phyloP scores from a whole-genome alignment of 108 stramenopile genomes.

The Cylindrotheca closterium region DNA sequence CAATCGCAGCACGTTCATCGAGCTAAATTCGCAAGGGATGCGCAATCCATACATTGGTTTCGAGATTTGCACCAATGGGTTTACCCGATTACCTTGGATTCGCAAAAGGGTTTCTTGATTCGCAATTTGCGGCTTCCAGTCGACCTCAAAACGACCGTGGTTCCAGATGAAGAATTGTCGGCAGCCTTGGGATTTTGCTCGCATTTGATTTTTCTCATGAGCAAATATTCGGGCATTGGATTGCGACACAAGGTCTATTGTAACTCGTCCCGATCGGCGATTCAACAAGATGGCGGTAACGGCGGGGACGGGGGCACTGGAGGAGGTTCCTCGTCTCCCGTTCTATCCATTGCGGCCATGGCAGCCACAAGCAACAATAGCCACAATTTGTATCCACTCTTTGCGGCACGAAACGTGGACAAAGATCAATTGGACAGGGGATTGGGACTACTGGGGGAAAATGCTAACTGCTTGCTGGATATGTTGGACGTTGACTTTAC shows the following conservation, averaged over 20 bases:
- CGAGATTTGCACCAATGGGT: conserved; percentile 42
- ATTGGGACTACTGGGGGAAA: conserved; percentile 55
- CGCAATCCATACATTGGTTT: conserved; percentile 37
- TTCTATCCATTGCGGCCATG: conserved; percentile 20
- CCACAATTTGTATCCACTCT: conserved; percentile 72
- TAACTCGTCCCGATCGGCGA: conserved; percentile 80
- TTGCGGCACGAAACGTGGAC: conserved; percentile 66
- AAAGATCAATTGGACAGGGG: conserved; percentile 76
- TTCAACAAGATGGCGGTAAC: conserved; percentile 29
- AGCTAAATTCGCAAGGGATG: conserved; percentile 22
- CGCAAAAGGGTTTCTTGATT: conserved; percentile 26
- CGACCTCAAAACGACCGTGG: conserved; percentile 54
- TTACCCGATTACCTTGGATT: conserved; percentile 39
- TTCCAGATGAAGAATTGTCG: conserved; percentile 79
- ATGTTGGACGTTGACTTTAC: conserved; percentile 19
- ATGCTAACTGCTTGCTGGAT: conserved; percentile 77
- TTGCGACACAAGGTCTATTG: conserved; percentile 79
- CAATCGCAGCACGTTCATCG: conserved; percentile 4
- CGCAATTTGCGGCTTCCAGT: conserved; percentile 50
- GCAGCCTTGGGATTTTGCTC: conserved; percentile 81
- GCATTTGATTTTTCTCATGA: conserved; percentile 69
- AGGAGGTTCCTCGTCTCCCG: too few species aligned
- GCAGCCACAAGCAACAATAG: too few species aligned
- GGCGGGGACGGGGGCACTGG: too few species aligned
- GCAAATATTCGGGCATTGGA: conserved; percentile 79